A percentile compares a stretch with the other conserved stretches of the same genome.
phyloP scores from a whole-genome alignment of 305 asterid genomes.

The Fraxinus floribunda region DNA sequence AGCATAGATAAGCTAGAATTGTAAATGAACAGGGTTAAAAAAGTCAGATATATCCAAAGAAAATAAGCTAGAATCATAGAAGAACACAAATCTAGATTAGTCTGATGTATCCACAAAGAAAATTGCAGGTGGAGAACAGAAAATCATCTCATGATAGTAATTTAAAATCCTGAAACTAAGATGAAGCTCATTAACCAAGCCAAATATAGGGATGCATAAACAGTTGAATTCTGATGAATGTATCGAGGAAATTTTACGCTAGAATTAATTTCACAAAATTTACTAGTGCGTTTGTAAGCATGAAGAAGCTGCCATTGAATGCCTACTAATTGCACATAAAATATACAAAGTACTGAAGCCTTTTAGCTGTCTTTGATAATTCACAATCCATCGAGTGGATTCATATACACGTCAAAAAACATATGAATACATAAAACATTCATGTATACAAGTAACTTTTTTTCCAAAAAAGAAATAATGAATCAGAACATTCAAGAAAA shows the following conservation, averaged over 20 bases:
- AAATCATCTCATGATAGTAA: background rate
- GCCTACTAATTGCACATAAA: background rate
- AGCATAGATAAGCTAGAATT: conserved; percentile 17
- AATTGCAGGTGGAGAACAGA: conserved; percentile 1
- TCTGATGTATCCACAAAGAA: conserved; percentile 10
- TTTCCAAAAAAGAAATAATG: background rate
- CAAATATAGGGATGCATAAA: background rate
- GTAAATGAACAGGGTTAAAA: background rate
- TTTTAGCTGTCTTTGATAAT: background rate
- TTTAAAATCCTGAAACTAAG: background rate
- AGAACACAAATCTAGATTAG: background rate
- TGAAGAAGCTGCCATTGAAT: background rate
- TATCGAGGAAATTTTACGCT: background rate
- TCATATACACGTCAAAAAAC: background rate
- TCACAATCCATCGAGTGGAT: background rate
- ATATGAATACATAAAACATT: background rate
- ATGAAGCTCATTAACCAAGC: background rate
- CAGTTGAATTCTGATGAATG: conserved; percentile 11
- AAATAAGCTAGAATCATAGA: conserved; percentile 15
- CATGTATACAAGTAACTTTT: background rate
- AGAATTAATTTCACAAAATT: background rate
- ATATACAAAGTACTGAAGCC: background rate
- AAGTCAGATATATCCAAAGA: background rate
- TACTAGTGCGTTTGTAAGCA: background rate
- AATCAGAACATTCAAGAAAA: background rate